Base-by-base conservation (phyloP, 2,329 filamentous ascomycete species). In the Scleromitrula shiraiana region DNA sequence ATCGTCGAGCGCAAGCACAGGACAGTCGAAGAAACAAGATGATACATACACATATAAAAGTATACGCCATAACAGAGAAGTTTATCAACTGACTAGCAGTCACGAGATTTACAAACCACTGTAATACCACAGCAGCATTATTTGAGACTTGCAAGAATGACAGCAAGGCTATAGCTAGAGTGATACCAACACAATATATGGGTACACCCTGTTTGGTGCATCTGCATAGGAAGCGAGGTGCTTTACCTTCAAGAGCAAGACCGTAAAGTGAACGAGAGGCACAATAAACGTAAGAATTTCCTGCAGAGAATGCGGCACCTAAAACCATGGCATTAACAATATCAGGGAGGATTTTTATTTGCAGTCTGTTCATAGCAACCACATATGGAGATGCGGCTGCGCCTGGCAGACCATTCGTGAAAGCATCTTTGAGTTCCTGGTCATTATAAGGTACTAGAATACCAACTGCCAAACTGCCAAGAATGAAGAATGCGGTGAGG, bases 71-170 rank as follows among this genome's bases (percentile, higher is more conserved):
- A 44, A 68, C 68, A 40, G 70, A 67, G 72, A 75, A 79, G 9
- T 71, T 75, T 46, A 77, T 75, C 53, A 76, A 67, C 8, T 72
- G 73, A 2, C 70, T 72, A 2, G 73, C 70, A 48, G 73, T 77
- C 14, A 73, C 74, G 35, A 83, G 65, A 60, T 74, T 80, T 51
- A 80, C 70, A 52, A 83, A 75, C 79, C 79, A 83, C 20, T 70
- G 70, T 54, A 84, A 64, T 2, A 83, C 80, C 26, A 75, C 71
- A 0, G 76, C 70, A 0, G 77, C 70, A 47, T 68, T 65, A 56
- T 74, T 74, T 9, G 72, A 77, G 23, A 83, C 70, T 57, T 82
- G 77, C 50, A 84, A 62, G 65, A 83, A 84, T 10, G 74, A 73
- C 23, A 84, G 64, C 12, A 83, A 67, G 2, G 76, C 71, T 56